A percentile compares a stretch with the other conserved stretches of the same genome.
These are phyloP conservation scores for Stromatinia cepivora DNA, from an alignment of 2,329 filamentous ascomycete genomes.

Conservation along the genomic window DNA sequence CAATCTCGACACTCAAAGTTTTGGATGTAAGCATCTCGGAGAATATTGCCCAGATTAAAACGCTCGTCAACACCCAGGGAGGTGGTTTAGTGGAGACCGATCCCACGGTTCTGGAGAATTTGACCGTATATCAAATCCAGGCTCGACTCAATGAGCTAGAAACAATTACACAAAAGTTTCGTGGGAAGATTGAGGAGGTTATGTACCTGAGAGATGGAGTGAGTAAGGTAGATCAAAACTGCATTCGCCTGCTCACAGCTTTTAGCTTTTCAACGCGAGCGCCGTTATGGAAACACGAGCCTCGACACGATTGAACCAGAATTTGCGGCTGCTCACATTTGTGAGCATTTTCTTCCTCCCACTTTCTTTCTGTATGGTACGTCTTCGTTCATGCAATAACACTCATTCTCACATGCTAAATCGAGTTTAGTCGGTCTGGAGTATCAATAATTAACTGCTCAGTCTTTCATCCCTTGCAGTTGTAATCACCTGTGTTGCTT, in stretches of 20 bases:
- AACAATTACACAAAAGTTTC: neutral
- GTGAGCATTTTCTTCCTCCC: conserved; percentile 45
- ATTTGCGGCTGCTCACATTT: conserved; percentile 43
- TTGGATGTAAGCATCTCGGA: neutral
- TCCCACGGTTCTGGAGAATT: too few species aligned
- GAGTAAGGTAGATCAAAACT: neutral
- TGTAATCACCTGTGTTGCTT: neutral
- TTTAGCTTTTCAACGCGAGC: conserved; percentile 36
- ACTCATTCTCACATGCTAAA: neutral
- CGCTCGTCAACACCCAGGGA: too few species aligned
- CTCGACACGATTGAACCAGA: conserved; percentile 40
- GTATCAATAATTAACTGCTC: neutral
- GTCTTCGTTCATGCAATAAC: too few species aligned
- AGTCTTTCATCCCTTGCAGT: neutral
- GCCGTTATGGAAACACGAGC: conserved; percentile 38
- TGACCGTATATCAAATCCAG: too few species aligned
- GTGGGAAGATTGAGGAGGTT: neutral
- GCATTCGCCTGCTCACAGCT: neutral
- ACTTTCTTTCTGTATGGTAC: conserved; percentile 38
- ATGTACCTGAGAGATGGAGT: neutral
- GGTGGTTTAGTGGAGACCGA: too few species aligned
- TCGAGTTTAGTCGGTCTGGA: neutral
- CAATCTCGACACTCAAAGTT: neutral
- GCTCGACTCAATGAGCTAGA: too few species aligned
- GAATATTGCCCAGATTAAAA: too few species aligned